Evolutionary conservation across 495 filamentous ascomycete species (phyloP).

Genomic region (Cercophora sp.): DNA sequence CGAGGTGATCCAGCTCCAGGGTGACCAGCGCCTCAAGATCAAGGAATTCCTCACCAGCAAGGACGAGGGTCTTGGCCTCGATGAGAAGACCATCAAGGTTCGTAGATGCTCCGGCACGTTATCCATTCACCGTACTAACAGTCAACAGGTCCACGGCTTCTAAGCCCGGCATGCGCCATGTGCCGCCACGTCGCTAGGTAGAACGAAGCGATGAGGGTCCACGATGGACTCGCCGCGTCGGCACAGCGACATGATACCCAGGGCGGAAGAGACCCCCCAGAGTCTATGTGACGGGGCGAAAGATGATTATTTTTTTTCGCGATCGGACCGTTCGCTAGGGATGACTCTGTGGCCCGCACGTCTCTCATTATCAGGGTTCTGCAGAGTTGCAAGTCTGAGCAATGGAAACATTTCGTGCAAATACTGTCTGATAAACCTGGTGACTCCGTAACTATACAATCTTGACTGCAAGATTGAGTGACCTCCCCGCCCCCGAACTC

Average conservation of each 20-base stretch:
- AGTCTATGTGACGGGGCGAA: constrained; percentile 7
- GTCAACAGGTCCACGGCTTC: constrained; percentile 67
- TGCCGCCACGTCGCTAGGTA: constrained; percentile 21
- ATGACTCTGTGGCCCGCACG: constrained; percentile 18
- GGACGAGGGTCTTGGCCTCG: constrained; percentile 84
- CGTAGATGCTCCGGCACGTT: constrained; percentile 10
- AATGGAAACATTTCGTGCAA: constrained; percentile 15
- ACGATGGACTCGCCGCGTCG: constrained; percentile 14
- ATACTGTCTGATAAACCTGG: not conserved
- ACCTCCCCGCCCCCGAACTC: constrained; percentile 3
- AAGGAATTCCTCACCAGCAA: constrained; percentile 95
- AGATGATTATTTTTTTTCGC: constrained; percentile 16
- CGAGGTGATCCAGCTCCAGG: constrained; percentile 99
- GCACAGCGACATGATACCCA: constrained; percentile 31
- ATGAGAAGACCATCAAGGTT: constrained; percentile 97
- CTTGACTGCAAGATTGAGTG: not conserved
- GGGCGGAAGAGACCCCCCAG: constrained; percentile 17
- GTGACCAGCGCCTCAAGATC: constrained; percentile 97
- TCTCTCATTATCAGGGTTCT: constrained; percentile 16
- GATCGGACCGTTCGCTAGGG: constrained; percentile 19
- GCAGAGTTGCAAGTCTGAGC: constrained; percentile 21
- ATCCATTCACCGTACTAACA: constrained; percentile 8
- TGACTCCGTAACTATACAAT: too few species aligned
- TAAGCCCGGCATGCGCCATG: constrained; percentile 46
- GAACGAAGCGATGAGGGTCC: constrained; percentile 15